Evolutionary conservation across 495 filamentous ascomycete species (phyloP).

Genomic region (Polyplosphaeria fusca): DNA sequence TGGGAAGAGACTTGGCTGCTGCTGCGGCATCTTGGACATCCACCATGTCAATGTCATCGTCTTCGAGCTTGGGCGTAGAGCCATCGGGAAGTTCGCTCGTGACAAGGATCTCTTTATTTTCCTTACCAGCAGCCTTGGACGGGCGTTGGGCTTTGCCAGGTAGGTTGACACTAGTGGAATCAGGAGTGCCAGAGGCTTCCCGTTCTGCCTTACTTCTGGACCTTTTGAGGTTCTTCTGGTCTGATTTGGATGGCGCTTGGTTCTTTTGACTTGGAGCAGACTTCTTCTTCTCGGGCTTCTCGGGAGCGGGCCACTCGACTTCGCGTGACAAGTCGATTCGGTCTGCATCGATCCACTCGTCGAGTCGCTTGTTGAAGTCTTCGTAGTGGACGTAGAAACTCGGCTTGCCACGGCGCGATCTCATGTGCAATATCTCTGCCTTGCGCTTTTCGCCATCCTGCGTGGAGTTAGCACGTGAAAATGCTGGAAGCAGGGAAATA

Average conservation of each 20-base stretch:
- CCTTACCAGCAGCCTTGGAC: conserved; percentile 61
- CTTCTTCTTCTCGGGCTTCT: conserved; percentile 37
- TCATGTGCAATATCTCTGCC: conserved; percentile 89
- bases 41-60: conserved; percentile 59
- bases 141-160: conserved; percentile 52
- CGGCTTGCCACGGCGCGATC: conserved; percentile 70
- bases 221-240: conserved; percentile 54
- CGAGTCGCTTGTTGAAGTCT: conserved; percentile 98
- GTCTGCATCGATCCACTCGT: conserved; percentile 85
- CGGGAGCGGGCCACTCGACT: conserved; percentile 74
- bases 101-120: conserved; percentile 55
- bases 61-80: conserved; percentile 56
- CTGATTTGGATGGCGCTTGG: conserved; percentile 41
- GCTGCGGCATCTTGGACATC: conserved; percentile 62
- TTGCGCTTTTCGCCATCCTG: conserved; percentile 82
- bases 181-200: conserved; percentile 56
- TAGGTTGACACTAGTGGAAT: conserved; percentile 47
- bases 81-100: conserved; percentile 45
- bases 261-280: conserved; percentile 25
- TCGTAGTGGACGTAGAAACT: conserved; percentile 80
- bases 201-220: conserved; percentile 50
- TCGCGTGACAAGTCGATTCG: conserved; percentile 78
- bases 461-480: too few relatives aligned
- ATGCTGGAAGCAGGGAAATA: too few relatives aligned
- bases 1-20: conserved; percentile 51